These are phyloP conservation scores for Solanum rostratum DNA, from an alignment of 257 asterid genomes.

Conservation along the genomic window DNA sequence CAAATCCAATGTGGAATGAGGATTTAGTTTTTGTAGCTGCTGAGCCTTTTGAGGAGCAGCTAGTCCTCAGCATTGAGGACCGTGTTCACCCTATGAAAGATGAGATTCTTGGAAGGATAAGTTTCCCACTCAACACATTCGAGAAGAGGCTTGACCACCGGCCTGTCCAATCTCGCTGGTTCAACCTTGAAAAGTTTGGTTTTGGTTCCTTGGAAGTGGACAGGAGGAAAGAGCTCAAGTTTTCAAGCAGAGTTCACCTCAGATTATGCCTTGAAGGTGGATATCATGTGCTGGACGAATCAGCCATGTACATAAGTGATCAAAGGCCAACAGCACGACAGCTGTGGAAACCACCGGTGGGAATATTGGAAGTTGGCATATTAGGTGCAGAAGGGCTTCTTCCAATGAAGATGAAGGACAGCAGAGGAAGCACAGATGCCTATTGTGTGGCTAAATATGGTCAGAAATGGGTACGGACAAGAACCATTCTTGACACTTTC, in stretches of 20 bases:
- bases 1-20: constrained; percentile 70
- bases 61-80: constrained; percentile 57
- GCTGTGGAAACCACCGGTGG: constrained; percentile 72
- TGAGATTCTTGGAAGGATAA: constrained; percentile 43
- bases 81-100: constrained; percentile 44
- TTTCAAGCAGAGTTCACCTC: constrained; percentile 56
- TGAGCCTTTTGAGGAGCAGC: constrained; percentile 73
- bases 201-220: constrained; percentile 35
- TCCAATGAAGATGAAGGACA: constrained; percentile 76
- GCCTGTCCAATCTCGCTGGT: constrained; percentile 61
- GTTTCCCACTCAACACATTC: constrained; percentile 30
- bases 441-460: constrained; percentile 75
- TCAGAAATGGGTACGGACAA: constrained; percentile 68
- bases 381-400: constrained; percentile 54
- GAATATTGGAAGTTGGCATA: constrained; percentile 62
- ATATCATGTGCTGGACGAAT: constrained; percentile 70
- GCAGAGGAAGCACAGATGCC: constrained; percentile 58
- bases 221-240: constrained; percentile 40
- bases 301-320: constrained; percentile 57
- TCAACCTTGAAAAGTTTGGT: constrained; percentile 49
- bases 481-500: constrained; percentile 51
- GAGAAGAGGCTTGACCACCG: constrained; percentile 77
- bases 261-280: constrained; percentile 81
- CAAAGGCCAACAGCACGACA: constrained; percentile 69
- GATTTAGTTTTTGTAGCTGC: constrained; percentile 62